These are phyloP conservation scores for Endocladia muricata DNA, from an alignment of 31 red algal species.

Conservation along the genomic window DNA sequence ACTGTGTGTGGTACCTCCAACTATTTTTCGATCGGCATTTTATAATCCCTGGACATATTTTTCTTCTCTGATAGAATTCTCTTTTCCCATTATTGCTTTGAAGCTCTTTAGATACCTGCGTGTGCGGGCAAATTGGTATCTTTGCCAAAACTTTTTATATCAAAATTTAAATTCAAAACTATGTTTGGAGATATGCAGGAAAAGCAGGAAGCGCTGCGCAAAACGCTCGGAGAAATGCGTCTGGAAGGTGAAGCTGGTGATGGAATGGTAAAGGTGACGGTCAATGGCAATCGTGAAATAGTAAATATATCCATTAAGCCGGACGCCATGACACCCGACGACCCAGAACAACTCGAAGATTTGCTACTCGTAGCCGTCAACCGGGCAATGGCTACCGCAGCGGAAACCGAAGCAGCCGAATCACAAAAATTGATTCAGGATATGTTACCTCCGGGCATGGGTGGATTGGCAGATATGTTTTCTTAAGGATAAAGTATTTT, in stretches of 20 bases:
- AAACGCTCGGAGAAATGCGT: neutral
- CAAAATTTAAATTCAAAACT: neutral
- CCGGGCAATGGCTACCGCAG: neutral
- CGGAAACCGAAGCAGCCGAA: neutral
- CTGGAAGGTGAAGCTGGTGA: neutral
- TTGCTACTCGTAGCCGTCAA: neutral
- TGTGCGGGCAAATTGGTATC: no score
- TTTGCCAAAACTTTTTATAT: neutral
- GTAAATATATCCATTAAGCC: neutral
- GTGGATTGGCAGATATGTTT: no score
- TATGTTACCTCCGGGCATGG: neutral
- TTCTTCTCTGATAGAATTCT: no score
- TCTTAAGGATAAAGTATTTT: no score
- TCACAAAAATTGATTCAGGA: neutral
- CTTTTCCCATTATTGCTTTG: no score
- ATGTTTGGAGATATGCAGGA: conserved; percentile 2
- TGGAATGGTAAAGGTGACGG: neutral
- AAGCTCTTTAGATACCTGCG: no score
- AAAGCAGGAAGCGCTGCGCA: neutral
- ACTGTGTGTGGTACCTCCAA: no score
- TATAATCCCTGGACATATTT: no score
- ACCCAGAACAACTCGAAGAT: neutral
- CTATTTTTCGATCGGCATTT: no score
- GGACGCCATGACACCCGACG: neutral
- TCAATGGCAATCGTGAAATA: neutral